Evolutionary conservation across 352 stramenopile genomes (phyloP).

Genomic region (Blastocystis sp.): DNA sequence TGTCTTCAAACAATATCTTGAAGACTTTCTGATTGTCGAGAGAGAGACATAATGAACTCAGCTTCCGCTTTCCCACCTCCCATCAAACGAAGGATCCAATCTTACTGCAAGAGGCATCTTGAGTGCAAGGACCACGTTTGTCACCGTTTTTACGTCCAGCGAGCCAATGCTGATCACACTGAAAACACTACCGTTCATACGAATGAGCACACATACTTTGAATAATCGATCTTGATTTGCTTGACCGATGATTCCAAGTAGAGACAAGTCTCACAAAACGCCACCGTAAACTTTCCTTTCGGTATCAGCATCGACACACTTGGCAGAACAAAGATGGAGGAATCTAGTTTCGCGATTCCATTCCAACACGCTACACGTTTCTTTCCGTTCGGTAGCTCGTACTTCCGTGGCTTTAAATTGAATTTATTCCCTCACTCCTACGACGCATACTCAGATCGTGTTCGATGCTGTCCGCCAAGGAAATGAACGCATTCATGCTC

Average conservation of each 20-base stretch:
- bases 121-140: conserved; percentile 13
- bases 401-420: background rate
- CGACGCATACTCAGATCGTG: background rate
- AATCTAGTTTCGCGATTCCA: background rate
- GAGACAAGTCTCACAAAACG: conserved; percentile 44
- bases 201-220: background rate
- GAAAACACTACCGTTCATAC: background rate
- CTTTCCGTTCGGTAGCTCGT: background rate
- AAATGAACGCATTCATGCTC: conserved; percentile 39
- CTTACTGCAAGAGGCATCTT: background rate
- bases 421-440: background rate
- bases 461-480: conserved; percentile 9
- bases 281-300: conserved; percentile 20
- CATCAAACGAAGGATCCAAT: background rate
- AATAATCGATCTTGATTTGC: conserved; percentile 38
- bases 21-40: background rate
- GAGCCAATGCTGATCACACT: conserved; percentile 20
- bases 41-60: conserved; percentile 3
- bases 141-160: conserved; percentile 18
- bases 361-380: background rate
- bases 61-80: conserved; percentile 1
- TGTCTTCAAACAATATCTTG: conserved; percentile 31
- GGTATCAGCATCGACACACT: background rate
- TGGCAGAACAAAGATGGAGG: conserved; percentile 7
- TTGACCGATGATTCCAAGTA: conserved; percentile 22